A percentile compares a stretch with the other conserved stretches of the same genome.
Evolutionary conservation across 192 early-diverging fungal genomes (phyloP).

Genomic region (Entophlyctis luteolus): DNA sequence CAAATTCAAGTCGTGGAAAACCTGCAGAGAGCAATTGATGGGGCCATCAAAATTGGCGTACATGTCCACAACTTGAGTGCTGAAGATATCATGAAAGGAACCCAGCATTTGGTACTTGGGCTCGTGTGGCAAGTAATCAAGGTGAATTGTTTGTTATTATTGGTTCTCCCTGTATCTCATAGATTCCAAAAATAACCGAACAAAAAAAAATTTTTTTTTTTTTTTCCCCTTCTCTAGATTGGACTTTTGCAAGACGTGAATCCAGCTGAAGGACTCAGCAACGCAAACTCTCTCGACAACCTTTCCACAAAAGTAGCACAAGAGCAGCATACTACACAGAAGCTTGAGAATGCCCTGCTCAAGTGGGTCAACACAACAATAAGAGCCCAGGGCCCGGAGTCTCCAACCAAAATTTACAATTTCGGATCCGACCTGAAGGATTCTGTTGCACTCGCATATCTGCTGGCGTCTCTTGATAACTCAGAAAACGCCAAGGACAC

Average conservation of each 20-base stretch:
- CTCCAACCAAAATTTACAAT: slow-evolving; percentile 13
- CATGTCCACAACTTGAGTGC: slow-evolving; percentile 32
- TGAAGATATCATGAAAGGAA: slow-evolving; percentile 31
- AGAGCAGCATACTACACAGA: not conserved
- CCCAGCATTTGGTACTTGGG: slow-evolving; percentile 27
- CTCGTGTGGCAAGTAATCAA: slow-evolving; percentile 41
- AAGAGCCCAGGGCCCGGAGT: not conserved
- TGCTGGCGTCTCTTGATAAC: slow-evolving; percentile 19
- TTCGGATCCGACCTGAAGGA: slow-evolving; percentile 32
- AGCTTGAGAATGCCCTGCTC: slow-evolving; percentile 24
- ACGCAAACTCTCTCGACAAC: not conserved
- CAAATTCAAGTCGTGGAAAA: slow-evolving; percentile 30
- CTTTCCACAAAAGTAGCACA: not conserved
- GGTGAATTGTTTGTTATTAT: no score
- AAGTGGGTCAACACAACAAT: slow-evolving; percentile 30
- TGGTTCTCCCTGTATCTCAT: not conserved
- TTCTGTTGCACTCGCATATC: slow-evolving; percentile 20
- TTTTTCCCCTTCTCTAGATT: slow-evolving; percentile 5
- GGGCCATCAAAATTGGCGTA: slow-evolving; percentile 26
- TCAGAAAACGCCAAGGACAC: not conserved
- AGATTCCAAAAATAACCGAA: no score
- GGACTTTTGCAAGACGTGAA: slow-evolving; percentile 16
- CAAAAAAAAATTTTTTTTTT: not conserved
- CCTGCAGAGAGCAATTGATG: slow-evolving; percentile 22
- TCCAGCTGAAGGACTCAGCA: not conserved